Evolutionary conservation across 495 filamentous ascomycete genomes (phyloP).

Genomic region (Penicillium tannophilum): DNA sequence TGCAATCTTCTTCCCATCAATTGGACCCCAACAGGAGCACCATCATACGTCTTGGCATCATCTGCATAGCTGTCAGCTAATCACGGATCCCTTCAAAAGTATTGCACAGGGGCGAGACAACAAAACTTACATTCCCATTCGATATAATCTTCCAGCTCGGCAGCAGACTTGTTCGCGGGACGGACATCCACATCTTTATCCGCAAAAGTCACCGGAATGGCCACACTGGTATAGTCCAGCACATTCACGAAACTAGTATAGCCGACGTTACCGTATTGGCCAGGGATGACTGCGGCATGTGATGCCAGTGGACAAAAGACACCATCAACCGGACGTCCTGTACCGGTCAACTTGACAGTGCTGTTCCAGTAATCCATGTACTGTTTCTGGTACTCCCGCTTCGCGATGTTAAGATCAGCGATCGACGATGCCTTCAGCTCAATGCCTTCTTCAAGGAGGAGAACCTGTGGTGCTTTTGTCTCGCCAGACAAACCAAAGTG

Average conservation of each 20-base stretch:
- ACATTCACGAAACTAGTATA: slow-evolving; percentile 57
- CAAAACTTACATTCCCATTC: slow-evolving; percentile 53
- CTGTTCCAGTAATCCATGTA: slow-evolving; percentile 74
- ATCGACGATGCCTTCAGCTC: slow-evolving; percentile 50
- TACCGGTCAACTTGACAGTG: slow-evolving; percentile 54
- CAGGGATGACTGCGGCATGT: slow-evolving; percentile 51
- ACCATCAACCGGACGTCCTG: slow-evolving; percentile 59
- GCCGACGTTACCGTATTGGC: slow-evolving; percentile 49
- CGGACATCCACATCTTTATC: slow-evolving; percentile 56
- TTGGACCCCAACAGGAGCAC: slow-evolving; percentile 57
- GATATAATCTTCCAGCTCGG: slow-evolving; percentile 44
- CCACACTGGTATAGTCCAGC: slow-evolving; percentile 59
- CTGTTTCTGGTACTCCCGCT: slow-evolving; percentile 60
- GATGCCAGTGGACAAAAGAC: slow-evolving; percentile 50
- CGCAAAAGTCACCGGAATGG: slow-evolving; percentile 59
- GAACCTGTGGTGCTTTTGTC: slow-evolving; percentile 42
- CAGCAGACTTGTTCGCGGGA: slow-evolving; percentile 35
- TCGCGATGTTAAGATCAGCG: slow-evolving; percentile 56
- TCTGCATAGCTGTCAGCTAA: slow-evolving; percentile 36
- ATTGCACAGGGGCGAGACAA: background rate
- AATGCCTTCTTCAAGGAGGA: slow-evolving; percentile 20
- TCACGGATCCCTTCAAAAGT: background rate
- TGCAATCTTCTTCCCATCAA: slow-evolving; percentile 51
- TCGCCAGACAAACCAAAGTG: slow-evolving; percentile 61
- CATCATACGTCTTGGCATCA: slow-evolving; percentile 54